Percentiles rank a stretch among this genome's conserved stretches.
These are phyloP conservation scores for Annulohypoxylon moriforme DNA, from an alignment of 495 filamentous ascomycete genomes.

Conservation along the genomic window DNA sequence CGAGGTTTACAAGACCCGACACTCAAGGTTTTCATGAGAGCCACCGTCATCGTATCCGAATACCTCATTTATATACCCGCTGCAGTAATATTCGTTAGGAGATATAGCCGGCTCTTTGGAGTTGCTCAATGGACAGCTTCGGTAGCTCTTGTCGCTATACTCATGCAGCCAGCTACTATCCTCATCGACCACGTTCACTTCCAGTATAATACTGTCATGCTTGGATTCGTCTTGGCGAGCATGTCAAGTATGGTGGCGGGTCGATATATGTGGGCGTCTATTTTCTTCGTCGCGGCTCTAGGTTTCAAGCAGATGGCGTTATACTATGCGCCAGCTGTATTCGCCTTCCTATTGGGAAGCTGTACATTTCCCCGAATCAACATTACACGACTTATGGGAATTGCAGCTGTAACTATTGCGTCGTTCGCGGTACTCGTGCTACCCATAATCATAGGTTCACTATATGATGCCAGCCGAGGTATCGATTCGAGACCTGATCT, in stretches of 20 bases:
- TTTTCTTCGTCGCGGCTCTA: slow-evolving; percentile 93
- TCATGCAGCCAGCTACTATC: slow-evolving; percentile 92
- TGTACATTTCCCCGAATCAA: slow-evolving; percentile 81
- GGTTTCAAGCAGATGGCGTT: slow-evolving; percentile 99
- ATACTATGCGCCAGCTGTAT: slow-evolving; percentile 93
- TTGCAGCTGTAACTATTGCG: slow-evolving; percentile 75
- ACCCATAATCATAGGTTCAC: slow-evolving; percentile 74
- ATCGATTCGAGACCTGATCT: slow-evolving; percentile 62
- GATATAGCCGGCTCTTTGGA: slow-evolving; percentile 75
- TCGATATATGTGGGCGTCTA: slow-evolving; percentile 83
- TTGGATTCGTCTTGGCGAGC: slow-evolving; percentile 85
- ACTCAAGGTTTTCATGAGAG: slow-evolving; percentile 95
- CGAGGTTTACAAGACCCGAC: slow-evolving; percentile 80
- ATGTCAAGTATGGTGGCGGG: slow-evolving; percentile 89
- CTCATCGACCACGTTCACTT: slow-evolving; percentile 98
- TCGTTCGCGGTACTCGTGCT: slow-evolving; percentile 80
- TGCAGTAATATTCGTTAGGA: slow-evolving; percentile 81
- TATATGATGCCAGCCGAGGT: slow-evolving; percentile 68
- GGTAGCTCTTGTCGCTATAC: slow-evolving; percentile 85
- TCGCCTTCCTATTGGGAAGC: slow-evolving; percentile 88
- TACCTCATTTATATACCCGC: slow-evolving; percentile 91
- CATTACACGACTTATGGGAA: slow-evolving; percentile 74
- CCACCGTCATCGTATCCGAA: slow-evolving; percentile 87
- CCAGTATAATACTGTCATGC: slow-evolving; percentile 98
- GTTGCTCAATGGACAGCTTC: slow-evolving; percentile 80